Conservation (phyloP, 208 protist species). For the Crithidia expoeki region DNA sequence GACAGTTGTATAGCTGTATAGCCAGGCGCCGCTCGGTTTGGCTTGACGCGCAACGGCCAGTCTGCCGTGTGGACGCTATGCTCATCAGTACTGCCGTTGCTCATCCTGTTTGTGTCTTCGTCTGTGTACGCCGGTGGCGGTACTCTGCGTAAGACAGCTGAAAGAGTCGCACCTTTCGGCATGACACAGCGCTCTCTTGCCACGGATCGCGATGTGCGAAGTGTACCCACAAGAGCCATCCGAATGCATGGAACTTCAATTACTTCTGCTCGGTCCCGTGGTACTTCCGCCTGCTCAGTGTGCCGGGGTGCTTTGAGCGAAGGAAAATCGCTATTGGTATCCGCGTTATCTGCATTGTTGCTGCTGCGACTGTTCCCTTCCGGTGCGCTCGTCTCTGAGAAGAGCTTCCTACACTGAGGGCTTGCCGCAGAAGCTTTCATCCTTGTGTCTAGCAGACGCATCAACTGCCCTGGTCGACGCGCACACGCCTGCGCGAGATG, state of each 20-base stretch:
- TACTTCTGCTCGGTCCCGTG: not conserved
- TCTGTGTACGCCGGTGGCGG: not conserved
- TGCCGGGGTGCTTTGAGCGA: not conserved
- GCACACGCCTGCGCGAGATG: not conserved
- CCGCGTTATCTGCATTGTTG: not conserved
- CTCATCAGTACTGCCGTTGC: not conserved
- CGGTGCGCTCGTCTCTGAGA: no score
- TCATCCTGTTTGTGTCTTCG: not conserved
- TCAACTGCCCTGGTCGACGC: conserved; percentile 21
- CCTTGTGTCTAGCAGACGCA: conserved; percentile 22
- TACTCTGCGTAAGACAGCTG: conserved; percentile 10
- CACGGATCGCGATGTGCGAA: conserved; percentile 10
- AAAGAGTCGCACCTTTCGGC: conserved; percentile 13
- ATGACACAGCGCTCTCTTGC: conserved; percentile 24
- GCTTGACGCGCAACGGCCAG: conserved; percentile 30
- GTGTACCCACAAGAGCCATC: not conserved
- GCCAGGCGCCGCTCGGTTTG: no score
- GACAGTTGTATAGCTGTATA: no score
- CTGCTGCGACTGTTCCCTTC: not conserved
- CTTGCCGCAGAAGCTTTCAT: conserved; percentile 7
- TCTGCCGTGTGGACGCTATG: not conserved
- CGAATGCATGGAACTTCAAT: not conserved
- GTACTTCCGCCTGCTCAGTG: not conserved
- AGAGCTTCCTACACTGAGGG: no score
- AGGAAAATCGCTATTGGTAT: no score